phyloP scores from a whole-genome alignment of 192 early-diverging fungal species.

The Coemansia sp. region DNA sequence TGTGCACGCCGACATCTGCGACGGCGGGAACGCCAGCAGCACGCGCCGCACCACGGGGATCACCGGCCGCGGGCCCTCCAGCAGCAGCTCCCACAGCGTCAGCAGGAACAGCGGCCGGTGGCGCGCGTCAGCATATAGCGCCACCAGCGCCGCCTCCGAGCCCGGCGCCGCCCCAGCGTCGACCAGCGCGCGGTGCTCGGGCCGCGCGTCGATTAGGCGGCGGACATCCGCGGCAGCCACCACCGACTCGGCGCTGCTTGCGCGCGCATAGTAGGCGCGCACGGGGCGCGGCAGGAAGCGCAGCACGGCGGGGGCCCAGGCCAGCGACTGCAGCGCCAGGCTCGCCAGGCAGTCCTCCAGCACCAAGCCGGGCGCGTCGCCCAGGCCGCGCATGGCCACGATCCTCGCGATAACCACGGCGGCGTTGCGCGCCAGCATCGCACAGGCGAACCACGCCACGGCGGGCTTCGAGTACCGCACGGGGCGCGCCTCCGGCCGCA shows the following conservation, averaged over 20 bases:
- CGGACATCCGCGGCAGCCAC: conserved; percentile 26
- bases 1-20: conserved; percentile 71
- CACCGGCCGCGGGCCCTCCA: conserved; percentile 15
- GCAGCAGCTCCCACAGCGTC: conserved; percentile 65
- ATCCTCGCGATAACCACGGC: conserved; percentile 56
- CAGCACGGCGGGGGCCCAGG: conserved; percentile 47
- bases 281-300: conserved; percentile 43
- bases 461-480: conserved; percentile 43
- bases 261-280: conserved; percentile 44
- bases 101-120: conserved; percentile 70
- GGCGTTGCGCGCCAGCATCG: conserved; percentile 54
- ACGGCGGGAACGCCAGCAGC: conserved; percentile 68
- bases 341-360: conserved; percentile 49
- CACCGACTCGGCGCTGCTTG: conserved; percentile 12
- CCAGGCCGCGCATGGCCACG: conserved; percentile 49
- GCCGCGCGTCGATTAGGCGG: conserved; percentile 25
- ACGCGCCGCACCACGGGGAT: conserved; percentile 62
- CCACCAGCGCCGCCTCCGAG: conserved; percentile 40
- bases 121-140: conserved; percentile 63
- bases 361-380: conserved; percentile 44
- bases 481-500: conserved; percentile 9
- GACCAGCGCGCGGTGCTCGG: conserved; percentile 37
- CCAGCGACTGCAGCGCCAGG: conserved; percentile 36
- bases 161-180: conserved; percentile 10
- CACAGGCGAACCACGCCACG: conserved; percentile 56